Base-by-base conservation (phyloP, 192 early-diverging fungal species). In the Irineochytrium annulatum region DNA sequence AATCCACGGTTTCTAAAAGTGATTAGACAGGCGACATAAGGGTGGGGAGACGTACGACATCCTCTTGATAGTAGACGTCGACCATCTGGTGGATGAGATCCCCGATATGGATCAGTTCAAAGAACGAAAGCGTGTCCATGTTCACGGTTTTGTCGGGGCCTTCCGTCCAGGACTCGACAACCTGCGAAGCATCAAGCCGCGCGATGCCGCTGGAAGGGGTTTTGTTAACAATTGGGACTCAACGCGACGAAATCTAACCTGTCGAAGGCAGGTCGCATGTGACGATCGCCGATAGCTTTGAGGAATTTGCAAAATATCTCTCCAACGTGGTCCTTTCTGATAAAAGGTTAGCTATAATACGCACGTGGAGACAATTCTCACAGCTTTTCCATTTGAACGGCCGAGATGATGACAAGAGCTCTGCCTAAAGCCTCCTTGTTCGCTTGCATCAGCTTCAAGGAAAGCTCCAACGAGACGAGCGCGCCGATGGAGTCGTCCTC, bases 1-100 rank as follows among this genome's bases (percentile, higher is more conserved):
- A 43, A 98, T 80, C 77, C 87, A 89, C 14, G 65, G 49, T 58
- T 75, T 78, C 53, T 82, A 71, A 65, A 69, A 63, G 56, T 24
- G 45, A 31, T 53, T 35, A 67, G 39, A 31, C 27, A 8, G 27
- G 13, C 1, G 14, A 16, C 45, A 67, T n/a, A 2, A 17, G n/a
- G n/a, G n/a, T n/a, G n/a, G n/a, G n/a, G n/a, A 0, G 31, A 63
- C 76, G 20, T 74, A 88, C 84, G 65, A 98, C 84, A 55, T 91
- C 91, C 72, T 92, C 88, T 17, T 85, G 80, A 77, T 91, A 92
- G 66, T 95, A 97, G 20, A 93, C 86, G 67, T 97, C 89, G 19
- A 95, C 63, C 91, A 98, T 91, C 60, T 98, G 95, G 48, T 92
- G 86, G 31, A 90, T 86, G 49, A 97, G 70, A 75, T 98, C 95